phyloP scores from a whole-genome alignment of 257 asterid species.

The Dorcoceras hygrometricum region DNA sequence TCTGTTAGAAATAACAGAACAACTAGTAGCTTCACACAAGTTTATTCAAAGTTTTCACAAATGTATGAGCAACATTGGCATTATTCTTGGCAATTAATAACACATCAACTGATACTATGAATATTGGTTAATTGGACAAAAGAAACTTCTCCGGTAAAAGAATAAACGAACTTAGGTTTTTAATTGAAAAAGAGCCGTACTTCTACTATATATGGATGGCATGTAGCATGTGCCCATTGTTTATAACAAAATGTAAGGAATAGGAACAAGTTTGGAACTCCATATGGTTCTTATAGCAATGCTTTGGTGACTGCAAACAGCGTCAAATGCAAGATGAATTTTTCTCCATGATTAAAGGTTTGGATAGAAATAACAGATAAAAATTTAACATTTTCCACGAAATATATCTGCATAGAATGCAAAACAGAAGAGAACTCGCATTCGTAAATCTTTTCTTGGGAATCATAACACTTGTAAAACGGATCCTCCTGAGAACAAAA shows the following conservation, averaged over 20 bases:
- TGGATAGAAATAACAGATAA: background rate
- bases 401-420: constrained; percentile 2
- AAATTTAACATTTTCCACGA: constrained; percentile 7
- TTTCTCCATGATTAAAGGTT: background rate
- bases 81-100: constrained; percentile 15
- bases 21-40: constrained; percentile 10
- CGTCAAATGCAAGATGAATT: background rate
- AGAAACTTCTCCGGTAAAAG: background rate
- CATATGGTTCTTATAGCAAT: constrained; percentile 6
- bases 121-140: background rate
- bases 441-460: background rate
- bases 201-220: constrained; percentile 9
- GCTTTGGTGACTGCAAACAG: constrained; percentile 11
- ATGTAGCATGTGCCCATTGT: background rate
- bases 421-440: background rate
- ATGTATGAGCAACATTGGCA: background rate
- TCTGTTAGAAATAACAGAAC: background rate
- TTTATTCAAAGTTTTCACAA: background rate
- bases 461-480: background rate
- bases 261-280: background rate
- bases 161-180: background rate
- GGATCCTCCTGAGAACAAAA: background rate
- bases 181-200: too few relatives aligned
- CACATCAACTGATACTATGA: background rate
- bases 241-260: background rate